Base-by-base conservation (phyloP, 768 basidiomycete genomes). In the Rhizopogon sp. region DNA sequence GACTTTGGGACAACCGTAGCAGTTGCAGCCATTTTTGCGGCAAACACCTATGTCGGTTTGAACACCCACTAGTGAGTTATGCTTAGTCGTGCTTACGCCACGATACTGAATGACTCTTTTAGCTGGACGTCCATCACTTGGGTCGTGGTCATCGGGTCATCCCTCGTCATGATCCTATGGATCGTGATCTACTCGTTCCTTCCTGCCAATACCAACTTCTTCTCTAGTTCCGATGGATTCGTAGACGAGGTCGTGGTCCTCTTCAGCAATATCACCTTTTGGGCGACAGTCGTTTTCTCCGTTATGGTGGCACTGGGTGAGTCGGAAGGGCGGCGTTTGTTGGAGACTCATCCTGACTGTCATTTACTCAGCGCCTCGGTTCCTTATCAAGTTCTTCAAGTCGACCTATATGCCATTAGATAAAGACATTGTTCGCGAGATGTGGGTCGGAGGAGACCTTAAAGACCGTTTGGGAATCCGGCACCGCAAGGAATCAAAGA, bases 1-100 rank as follows among this genome's bases (percentile, higher is more conserved):
- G 95, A 97, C 67, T 88, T 95, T 60, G 96, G 96, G 17, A 97
- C 96, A 5, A 95, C 93, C 0, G 86, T 94, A 10, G 87, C 89
- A 4, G 88, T 91, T 25, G 79, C 89, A 28, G 93, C 92, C 3
- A 93, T 98, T 59, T 80, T 94, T 46, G 76, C 90, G 3, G 95
- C 94, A 3, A 98, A 97, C 66, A 76, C 83, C 46, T 97, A 87
- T 64, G 91, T 98, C 59, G 94, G 93, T 16, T 67, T 97, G 58
- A 95, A 90, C 68, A 94, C 87, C 14, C 76, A 87, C 59, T 96
- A 96, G 86, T 97, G 66, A 76, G 92, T 82, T 5, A 6, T 63
- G 42, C 57, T 42, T 56, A 25, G 43, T 60, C 50, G 44, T 62
- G 51, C 56, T 62, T 14, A 5, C 25, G 35, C 13, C n/a, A 16